A percentile compares a stretch with the other conserved stretches of the same genome.
Conservation (phyloP, 371 early-diverging fungal genomes). For the Rhizopus stolonifer region DNA sequence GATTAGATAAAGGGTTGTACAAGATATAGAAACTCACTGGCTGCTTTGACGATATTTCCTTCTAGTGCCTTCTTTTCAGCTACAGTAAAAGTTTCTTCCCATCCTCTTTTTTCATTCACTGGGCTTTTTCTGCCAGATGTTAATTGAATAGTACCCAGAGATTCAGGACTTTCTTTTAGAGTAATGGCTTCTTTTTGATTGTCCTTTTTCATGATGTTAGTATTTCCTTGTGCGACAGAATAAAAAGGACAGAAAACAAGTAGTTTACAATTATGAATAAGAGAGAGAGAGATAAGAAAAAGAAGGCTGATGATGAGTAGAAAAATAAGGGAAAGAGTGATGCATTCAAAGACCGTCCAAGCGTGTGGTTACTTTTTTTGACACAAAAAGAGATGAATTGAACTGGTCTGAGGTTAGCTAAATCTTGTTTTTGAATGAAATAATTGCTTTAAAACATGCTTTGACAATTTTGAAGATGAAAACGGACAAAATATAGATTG, state of each 20-base stretch:
- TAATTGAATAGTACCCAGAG: constrained; percentile 6
- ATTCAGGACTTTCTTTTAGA: neutral
- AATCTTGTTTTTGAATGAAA: neutral
- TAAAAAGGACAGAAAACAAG: neutral
- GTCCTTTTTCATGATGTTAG: constrained; percentile 21
- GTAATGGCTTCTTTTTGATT: neutral
- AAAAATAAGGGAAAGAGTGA: neutral
- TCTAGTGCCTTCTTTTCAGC: constrained; percentile 24
- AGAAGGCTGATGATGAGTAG: neutral
- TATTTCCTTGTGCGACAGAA: constrained; percentile 12
- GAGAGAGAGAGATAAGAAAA: neutral
- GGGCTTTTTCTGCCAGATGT: constrained; percentile 12
- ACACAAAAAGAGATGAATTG: constrained; percentile 1
- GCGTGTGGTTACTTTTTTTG: constrained; percentile 8
- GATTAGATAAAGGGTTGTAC: neutral
- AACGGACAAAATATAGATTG: neutral
- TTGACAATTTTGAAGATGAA: neutral
- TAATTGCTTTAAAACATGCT: neutral
- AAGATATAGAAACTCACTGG: constrained; percentile 25
- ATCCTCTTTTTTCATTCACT: constrained; percentile 31
- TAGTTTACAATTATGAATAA: no score
- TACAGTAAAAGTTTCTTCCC: constrained; percentile 28
- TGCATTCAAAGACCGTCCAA: constrained; percentile 16
- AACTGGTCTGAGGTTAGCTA: constrained; percentile 33
- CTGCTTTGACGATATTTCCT: constrained; percentile 35